Evolutionary conservation across 495 filamentous ascomycete species (phyloP).

Genomic region (Daldinia caldariorum): DNA sequence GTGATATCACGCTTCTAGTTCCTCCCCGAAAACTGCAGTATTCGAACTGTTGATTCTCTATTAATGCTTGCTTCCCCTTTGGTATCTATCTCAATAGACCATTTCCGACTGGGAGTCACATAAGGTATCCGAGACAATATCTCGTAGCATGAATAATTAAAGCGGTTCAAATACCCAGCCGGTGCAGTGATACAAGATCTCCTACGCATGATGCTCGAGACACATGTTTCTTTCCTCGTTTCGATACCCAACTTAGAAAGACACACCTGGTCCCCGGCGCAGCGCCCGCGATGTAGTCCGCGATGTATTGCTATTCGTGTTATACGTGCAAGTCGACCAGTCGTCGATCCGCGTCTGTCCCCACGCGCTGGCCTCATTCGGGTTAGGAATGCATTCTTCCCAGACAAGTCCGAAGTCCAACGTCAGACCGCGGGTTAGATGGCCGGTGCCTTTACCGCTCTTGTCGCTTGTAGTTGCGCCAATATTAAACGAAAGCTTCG

Average conservation of each 20-base stretch:
- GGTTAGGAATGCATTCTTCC: constrained; percentile 32
- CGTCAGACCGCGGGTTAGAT: constrained; percentile 25
- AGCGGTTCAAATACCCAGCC: not conserved
- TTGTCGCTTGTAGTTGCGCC: constrained; percentile 37
- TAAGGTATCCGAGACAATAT: not conserved
- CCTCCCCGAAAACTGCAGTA: no score
- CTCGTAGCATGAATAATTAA: not conserved
- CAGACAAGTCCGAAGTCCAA: constrained; percentile 37
- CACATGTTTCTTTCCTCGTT: not conserved
- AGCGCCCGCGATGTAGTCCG: not conserved
- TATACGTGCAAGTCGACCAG: constrained; percentile 37
- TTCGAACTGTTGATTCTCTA: no score
- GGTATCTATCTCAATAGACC: not conserved
- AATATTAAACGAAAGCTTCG: constrained; percentile 30
- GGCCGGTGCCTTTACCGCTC: constrained; percentile 30
- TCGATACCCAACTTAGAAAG: not conserved
- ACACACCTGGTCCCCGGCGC: constrained; percentile 15
- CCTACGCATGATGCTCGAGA: not conserved
- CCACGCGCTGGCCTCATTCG: constrained; percentile 27
- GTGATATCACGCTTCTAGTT: no score
- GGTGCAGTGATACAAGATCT: not conserved
- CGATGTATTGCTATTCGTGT: constrained; percentile 22
- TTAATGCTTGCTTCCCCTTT: not conserved
- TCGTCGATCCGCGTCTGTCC: constrained; percentile 35
- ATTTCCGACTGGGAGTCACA: no score